These are phyloP conservation scores for Gamarada debralockiae DNA, from an alignment of 495 filamentous ascomycete genomes.

Conservation along the genomic window DNA sequence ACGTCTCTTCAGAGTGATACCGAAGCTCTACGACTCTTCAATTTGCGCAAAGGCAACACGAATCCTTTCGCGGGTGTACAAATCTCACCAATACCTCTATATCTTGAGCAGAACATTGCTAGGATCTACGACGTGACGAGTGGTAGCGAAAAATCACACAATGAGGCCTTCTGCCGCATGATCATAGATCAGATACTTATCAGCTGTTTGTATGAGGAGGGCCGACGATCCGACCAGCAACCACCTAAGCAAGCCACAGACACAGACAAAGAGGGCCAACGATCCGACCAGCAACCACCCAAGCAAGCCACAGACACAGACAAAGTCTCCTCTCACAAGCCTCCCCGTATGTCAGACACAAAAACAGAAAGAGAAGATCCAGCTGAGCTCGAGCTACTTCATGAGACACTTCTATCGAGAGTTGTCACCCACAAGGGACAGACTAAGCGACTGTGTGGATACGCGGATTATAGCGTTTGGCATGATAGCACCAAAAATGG, in stretches of 20 bases:
- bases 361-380: background rate
- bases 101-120: background rate
- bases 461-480: constrained; percentile 15
- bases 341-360: background rate
- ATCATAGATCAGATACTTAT: background rate
- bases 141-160: background rate
- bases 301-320: background rate
- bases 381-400: constrained; percentile 6
- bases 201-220: background rate
- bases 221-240: background rate
- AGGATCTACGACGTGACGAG: background rate
- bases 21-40: constrained; percentile 1
- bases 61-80: background rate
- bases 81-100: background rate
- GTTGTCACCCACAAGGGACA: constrained; percentile 11
- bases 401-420: constrained; percentile 8
- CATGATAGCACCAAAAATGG: background rate
- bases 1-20: background rate
- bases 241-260: background rate
- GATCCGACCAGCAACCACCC: background rate
- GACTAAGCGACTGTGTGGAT: constrained; percentile 10
- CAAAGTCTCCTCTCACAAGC: background rate
- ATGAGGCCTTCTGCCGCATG: background rate
- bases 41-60: background rate
- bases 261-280: background rate